A percentile compares a stretch with the other conserved stretches of the same genome.
These are phyloP conservation scores for Eutrema heterophyllum DNA, from an alignment of 345 rosid genomes.

Conservation along the genomic window DNA sequence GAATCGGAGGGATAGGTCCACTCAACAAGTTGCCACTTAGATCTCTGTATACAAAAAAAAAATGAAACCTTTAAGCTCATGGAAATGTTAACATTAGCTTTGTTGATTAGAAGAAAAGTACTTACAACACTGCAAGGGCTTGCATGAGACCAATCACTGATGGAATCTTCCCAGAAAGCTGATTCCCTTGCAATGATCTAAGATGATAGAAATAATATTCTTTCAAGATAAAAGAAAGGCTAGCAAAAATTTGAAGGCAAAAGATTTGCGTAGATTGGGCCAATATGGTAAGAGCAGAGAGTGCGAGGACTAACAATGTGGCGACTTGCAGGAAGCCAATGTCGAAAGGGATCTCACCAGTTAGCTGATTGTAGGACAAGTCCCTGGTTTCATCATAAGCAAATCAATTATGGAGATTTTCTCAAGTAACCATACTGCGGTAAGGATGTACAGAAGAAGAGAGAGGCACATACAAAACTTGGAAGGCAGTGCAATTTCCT, in stretches of 20 bases:
- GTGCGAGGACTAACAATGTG: constrained; percentile 58
- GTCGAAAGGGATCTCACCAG: constrained; percentile 92
- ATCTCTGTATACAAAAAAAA: constrained; percentile 46
- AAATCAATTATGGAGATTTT: not conserved
- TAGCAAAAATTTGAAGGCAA: not conserved
- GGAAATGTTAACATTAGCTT: not conserved
- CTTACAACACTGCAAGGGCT: constrained; percentile 98
- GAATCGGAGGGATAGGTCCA: constrained; percentile 84
- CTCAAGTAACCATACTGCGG: not conserved
- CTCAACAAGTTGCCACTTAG: constrained; percentile 79
- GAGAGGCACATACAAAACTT: constrained; percentile 79
- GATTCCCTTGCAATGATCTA: constrained; percentile 96
- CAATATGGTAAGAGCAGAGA: not conserved
- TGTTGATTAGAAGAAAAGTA: constrained; percentile 5
- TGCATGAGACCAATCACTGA: constrained; percentile 97
- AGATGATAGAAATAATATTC: not conserved
- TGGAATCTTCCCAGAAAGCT: constrained; percentile 78
- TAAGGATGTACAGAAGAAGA: constrained; percentile 10
- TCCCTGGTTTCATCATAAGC: constrained; percentile 52
- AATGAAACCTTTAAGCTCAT: not conserved
- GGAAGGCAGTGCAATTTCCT: constrained; percentile 99
- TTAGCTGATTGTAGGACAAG: constrained; percentile 84
- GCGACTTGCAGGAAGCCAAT: constrained; percentile 99
- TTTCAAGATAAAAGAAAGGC: not conserved
- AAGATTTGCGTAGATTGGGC: not conserved